Evolutionary conservation across 345 rosid genomes (phyloP).

Genomic region (Heritiera fomes): DNA sequence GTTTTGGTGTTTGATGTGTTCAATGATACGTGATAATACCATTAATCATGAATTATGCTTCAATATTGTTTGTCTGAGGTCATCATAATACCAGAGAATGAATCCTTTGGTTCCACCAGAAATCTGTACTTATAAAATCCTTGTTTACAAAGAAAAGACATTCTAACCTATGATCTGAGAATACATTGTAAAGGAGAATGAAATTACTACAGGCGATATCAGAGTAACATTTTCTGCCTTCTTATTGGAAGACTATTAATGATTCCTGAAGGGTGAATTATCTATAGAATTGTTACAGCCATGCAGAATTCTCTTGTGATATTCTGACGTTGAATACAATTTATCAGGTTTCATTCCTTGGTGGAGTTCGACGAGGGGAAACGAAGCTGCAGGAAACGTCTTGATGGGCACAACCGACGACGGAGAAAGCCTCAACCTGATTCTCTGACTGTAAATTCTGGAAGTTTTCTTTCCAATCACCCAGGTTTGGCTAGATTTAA

Average conservation of each 20-base stretch:
- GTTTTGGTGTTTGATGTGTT: background rate
- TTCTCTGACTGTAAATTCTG: slow-evolving; percentile 39
- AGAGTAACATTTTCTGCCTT: background rate
- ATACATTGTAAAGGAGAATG: background rate
- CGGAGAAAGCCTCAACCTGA: slow-evolving; percentile 71
- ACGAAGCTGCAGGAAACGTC: slow-evolving; percentile 81
- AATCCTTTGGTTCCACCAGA: background rate
- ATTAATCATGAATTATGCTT: background rate
- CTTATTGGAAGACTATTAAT: background rate
- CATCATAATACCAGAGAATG: background rate
- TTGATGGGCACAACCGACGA: slow-evolving; percentile 76
- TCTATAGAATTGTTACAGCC: background rate
- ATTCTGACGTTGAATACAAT: background rate
- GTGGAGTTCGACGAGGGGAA: slow-evolving; percentile 77
- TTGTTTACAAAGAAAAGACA: background rate
- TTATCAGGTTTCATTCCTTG: slow-evolving; percentile 65
- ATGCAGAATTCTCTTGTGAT: background rate
- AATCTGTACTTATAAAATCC: background rate
- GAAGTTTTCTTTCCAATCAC: slow-evolving; percentile 41
- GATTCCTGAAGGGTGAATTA: background rate
- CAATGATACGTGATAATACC: background rate
- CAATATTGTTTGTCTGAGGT: background rate
- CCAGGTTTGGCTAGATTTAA: slow-evolving; percentile 41
- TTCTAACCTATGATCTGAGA: background rate
- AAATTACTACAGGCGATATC: background rate